phyloP scores from a whole-genome alignment of 2,329 filamentous ascomycete genomes.

The Talaromyces verruculosus region DNA sequence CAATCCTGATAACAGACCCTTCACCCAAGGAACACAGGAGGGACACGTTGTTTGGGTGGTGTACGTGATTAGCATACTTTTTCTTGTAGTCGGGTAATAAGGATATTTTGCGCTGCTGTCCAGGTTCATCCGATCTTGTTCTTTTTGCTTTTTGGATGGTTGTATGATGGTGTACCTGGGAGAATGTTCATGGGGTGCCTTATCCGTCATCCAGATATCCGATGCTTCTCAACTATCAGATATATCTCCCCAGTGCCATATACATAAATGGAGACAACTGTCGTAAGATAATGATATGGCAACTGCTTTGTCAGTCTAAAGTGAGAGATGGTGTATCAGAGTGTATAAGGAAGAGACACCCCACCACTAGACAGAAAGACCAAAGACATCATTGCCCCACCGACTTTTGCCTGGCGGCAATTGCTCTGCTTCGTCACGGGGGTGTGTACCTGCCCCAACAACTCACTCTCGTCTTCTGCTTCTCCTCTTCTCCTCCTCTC shows the following conservation, averaged over 20 bases:
- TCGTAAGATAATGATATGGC: not conserved
- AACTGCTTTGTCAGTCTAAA: not conserved
- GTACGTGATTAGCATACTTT: slow-evolving; percentile 2
- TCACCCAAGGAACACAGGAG: not conserved
- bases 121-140: not conserved
- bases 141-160: not conserved
- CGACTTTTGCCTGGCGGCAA: not conserved
- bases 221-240: not conserved
- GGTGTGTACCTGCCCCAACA: not conserved
- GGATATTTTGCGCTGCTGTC: not conserved
- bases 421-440: slow-evolving; percentile 17
- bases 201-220: not conserved
- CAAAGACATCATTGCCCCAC: slow-evolving; percentile 26
- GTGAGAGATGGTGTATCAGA: not conserved
- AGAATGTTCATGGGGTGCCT: not conserved
- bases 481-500: slow-evolving; percentile 27
- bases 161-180: not conserved
- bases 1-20: not conserved
- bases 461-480: slow-evolving; percentile 13
- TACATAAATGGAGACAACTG: not conserved
- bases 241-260: not conserved
- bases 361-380: slow-evolving; percentile 30
- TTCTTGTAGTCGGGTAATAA: not conserved
- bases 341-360: not conserved
- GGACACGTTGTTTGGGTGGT: slow-evolving; percentile 4